These are phyloP conservation scores for Heterobasidion parviporum DNA, from an alignment of 1,284 basidiomycete genomes.

Conservation along the genomic window DNA sequence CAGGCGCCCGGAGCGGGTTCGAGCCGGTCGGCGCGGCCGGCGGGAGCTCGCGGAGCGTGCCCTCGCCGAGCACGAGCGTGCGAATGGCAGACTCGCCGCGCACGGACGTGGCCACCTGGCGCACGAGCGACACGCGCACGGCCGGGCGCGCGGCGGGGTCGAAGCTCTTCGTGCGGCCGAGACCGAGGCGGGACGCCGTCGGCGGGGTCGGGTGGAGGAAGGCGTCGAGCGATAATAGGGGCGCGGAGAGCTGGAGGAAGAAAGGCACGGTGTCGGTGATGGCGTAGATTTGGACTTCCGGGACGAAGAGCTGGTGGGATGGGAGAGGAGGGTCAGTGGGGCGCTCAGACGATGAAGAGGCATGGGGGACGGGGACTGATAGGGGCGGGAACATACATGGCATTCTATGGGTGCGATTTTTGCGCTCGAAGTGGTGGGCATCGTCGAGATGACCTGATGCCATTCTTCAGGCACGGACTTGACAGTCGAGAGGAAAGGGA, in stretches of 20 bases:
- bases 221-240: constrained; percentile 30
- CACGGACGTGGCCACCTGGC: constrained; percentile 28
- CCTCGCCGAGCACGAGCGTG: constrained; percentile 30
- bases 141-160: constrained; percentile 15
- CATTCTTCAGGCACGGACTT: constrained; percentile 57
- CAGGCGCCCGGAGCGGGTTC: constrained; percentile 5
- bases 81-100: constrained; percentile 24
- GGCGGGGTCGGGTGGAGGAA: constrained; percentile 23
- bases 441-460: constrained; percentile 38
- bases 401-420: constrained; percentile 31
- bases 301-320: constrained; percentile 35
- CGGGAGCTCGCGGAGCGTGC: constrained; percentile 29
- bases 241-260: constrained; percentile 49
- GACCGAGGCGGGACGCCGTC: constrained; percentile 7
- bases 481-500: constrained; percentile 36
- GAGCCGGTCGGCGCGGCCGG: constrained; percentile 16
- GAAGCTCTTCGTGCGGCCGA: constrained; percentile 1
- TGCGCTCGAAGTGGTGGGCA: constrained; percentile 26
- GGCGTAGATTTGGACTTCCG: constrained; percentile 43
- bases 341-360: not conserved
- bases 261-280: constrained; percentile 49
- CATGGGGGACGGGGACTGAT: not conserved
- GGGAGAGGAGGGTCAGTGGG: not conserved
- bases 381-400: constrained; percentile 31
- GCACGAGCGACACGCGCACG: constrained; percentile 33